Evolutionary conservation across 768 basidiomycete species (phyloP).

Genomic region (Exidia glandulosa): DNA sequence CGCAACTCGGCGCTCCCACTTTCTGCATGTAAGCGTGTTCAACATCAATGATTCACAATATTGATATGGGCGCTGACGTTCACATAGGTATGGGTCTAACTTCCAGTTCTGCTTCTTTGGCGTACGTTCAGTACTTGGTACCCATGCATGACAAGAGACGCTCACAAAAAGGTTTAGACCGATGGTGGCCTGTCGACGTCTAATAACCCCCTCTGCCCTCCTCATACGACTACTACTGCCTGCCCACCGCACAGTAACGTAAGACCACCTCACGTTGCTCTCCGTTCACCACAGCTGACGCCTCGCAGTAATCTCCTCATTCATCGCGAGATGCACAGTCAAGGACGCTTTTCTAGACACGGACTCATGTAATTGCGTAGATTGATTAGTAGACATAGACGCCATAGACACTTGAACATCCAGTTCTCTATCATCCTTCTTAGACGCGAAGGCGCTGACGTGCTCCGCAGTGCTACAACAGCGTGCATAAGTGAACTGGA

Average conservation of each 20-base stretch:
- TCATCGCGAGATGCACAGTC: no score
- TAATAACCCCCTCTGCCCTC: not conserved
- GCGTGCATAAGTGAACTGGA: no score
- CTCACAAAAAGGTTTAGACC: not conserved
- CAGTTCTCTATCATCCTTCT: no score
- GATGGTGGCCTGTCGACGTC: not conserved
- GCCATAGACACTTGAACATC: no score
- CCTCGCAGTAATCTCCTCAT: not conserved
- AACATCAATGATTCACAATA: not conserved
- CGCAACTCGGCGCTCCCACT: not conserved
- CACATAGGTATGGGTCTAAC: not conserved
- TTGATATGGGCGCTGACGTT: no score
- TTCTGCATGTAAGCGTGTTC: not conserved
- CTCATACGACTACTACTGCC: not conserved
- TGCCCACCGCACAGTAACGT: not conserved
- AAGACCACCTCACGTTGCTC: not conserved
- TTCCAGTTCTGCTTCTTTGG: not conserved
- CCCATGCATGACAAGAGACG: not conserved
- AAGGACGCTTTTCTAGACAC: no score
- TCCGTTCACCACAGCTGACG: not conserved
- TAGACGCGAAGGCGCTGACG: no score
- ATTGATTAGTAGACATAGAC: no score
- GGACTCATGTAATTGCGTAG: no score
- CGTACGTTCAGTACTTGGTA: not conserved
- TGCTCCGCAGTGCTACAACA: no score